Evolutionary conservation across 139 green algal genomes (phyloP).

Genomic region (Chlamydomonas sp.): DNA sequence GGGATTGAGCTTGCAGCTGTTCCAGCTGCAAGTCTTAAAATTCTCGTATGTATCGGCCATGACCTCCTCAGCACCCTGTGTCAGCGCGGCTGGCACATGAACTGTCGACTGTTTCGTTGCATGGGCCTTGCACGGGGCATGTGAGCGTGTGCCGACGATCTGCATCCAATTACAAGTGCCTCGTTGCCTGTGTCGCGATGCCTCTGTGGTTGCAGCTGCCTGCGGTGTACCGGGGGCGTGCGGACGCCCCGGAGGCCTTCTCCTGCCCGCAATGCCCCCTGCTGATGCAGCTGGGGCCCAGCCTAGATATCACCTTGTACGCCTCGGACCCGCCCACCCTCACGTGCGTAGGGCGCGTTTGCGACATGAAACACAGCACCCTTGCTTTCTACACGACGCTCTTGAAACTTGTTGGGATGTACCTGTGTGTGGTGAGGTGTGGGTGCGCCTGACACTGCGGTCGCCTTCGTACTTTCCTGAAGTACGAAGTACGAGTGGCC

Average conservation of each 20-base stretch:
- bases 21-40: no score
- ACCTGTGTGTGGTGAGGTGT: no score
- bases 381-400: not conserved
- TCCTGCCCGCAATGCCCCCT: conserved; percentile 1
- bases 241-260: conserved; percentile 27
- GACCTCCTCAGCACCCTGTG: not conserved
- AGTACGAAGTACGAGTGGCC: no score
- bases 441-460: no score
- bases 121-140: not conserved
- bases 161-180: no score
- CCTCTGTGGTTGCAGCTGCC: conserved; percentile 22
- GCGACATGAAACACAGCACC: not conserved
- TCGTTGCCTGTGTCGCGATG: not conserved
- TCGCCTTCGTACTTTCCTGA: no score
- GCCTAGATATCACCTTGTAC: conserved; percentile 12
- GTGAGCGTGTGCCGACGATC: not conserved
- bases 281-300: not conserved
- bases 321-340: not conserved
- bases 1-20: not conserved
- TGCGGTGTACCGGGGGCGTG: not conserved
- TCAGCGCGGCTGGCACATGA: not conserved
- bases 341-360: not conserved
- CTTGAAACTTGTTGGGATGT: no score
- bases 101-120: not conserved
- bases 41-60: not conserved